Conservation (phyloP, 192 early-diverging fungal species). For the Linnemannia hyalina region DNA sequence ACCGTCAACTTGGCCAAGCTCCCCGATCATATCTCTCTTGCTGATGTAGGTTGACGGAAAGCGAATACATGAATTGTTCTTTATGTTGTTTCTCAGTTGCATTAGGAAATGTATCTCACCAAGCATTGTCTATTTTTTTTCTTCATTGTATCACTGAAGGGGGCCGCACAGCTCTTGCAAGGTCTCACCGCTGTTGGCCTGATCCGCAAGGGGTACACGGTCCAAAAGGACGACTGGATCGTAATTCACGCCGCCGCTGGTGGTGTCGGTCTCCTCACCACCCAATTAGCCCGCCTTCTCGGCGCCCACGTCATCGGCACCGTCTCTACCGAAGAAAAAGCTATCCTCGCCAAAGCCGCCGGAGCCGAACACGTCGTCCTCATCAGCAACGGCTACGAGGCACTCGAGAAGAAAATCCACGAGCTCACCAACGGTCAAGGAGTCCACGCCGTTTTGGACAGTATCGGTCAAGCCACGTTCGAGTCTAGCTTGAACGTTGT, state of each 20-base stretch:
- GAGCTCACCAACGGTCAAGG: slow-evolving; percentile 78
- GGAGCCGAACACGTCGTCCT: slow-evolving; percentile 81
- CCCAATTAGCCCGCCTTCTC: slow-evolving; percentile 76
- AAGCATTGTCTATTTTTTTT: background rate
- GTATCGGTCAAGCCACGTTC: slow-evolving; percentile 88
- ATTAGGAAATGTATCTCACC: too few relatives aligned
- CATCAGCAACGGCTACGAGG: slow-evolving; percentile 68
- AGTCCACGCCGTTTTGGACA: slow-evolving; percentile 85
- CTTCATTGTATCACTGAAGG: background rate
- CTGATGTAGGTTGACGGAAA: slow-evolving; percentile 2
- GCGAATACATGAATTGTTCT: slow-evolving; percentile 39
- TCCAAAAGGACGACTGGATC: slow-evolving; percentile 80
- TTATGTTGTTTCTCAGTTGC: too few relatives aligned
- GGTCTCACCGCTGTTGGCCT: slow-evolving; percentile 84
- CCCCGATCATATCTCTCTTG: slow-evolving; percentile 10
- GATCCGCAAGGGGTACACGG: slow-evolving; percentile 73
- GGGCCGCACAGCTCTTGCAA: slow-evolving; percentile 69
- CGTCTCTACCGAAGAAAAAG: slow-evolving; percentile 78
- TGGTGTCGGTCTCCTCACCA: slow-evolving; percentile 83
- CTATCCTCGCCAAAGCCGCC: slow-evolving; percentile 61
- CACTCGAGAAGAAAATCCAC: slow-evolving; percentile 73
- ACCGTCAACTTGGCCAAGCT: slow-evolving; percentile 56
- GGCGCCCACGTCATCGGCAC: slow-evolving; percentile 93
- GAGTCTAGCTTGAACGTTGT: slow-evolving; percentile 72
- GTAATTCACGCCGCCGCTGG: slow-evolving; percentile 92